Evolutionary conservation across 1,284 basidiomycete species (phyloP).

Genomic region (Pyrrhoderma noxium): DNA sequence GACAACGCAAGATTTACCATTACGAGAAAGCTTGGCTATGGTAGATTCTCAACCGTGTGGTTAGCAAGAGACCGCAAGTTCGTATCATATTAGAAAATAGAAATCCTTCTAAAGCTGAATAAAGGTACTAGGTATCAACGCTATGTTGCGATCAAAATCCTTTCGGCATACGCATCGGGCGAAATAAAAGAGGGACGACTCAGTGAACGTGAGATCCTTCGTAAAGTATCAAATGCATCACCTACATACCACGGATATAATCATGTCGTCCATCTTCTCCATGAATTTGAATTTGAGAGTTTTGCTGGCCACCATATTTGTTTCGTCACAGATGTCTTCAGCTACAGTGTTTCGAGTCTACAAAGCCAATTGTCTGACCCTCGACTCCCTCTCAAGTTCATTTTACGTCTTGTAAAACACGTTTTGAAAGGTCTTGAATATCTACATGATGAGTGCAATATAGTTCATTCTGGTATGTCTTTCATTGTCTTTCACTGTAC

Average conservation of each 20-base stretch:
- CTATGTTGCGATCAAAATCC: constrained; percentile 11
- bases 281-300: constrained; percentile 19
- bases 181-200: background rate
- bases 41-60: constrained; percentile 3
- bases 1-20: constrained; percentile 1
- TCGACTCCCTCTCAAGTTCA: constrained; percentile 34
- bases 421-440: constrained; percentile 41
- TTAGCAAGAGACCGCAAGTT: constrained; percentile 3
- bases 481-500: background rate
- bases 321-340: constrained; percentile 39
- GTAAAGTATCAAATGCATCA: background rate
- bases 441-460: constrained; percentile 39
- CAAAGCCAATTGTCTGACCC: constrained; percentile 29
- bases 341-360: constrained; percentile 31
- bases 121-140: background rate
- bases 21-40: constrained; percentile 6
- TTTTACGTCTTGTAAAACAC: constrained; percentile 39
- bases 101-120: too few species aligned
- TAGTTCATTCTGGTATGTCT: constrained; percentile 27
- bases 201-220: constrained; percentile 4
- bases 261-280: background rate
- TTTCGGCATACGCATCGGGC: background rate
- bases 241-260: constrained; percentile 5
- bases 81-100: background rate
- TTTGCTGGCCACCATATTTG: constrained; percentile 35